Evolutionary conservation across 2,329 filamentous ascomycete genomes (phyloP).

Genomic region (Aureobasidium mangrovei): DNA sequence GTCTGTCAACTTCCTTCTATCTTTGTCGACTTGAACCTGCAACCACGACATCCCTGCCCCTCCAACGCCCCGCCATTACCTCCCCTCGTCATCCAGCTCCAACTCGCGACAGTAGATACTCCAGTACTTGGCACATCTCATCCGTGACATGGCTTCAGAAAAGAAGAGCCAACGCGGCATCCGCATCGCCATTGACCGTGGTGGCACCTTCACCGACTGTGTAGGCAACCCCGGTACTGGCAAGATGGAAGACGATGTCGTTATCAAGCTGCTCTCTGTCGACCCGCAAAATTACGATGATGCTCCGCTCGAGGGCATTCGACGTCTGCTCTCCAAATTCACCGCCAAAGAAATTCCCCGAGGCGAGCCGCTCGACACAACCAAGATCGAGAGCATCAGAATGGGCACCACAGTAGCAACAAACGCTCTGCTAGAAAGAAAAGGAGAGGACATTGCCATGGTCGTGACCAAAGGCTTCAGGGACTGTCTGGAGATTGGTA

Average conservation of each 20-base stretch:
- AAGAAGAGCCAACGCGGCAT: conserved; percentile 47
- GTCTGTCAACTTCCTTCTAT: too few species aligned
- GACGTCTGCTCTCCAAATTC: conserved; percentile 74
- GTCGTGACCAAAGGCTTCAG: conserved; percentile 82
- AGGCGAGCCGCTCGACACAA: conserved; percentile 70
- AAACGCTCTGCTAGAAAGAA: conserved; percentile 81
- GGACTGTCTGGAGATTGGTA: conserved; percentile 81
- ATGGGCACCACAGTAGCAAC: conserved; percentile 96
- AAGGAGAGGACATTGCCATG: conserved; percentile 80
- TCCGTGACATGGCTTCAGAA: conserved; percentile 14
- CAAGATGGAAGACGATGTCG: conserved; percentile 61
- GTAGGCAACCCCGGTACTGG: conserved; percentile 69
- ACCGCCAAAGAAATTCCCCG: conserved; percentile 66
- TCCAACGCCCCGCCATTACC: not conserved
- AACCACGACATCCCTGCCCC: too few species aligned
- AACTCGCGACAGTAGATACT: not conserved
- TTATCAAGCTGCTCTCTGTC: conserved; percentile 83
- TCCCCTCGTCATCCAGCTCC: not conserved
- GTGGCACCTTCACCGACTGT: conserved; percentile 81
- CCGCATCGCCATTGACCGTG: conserved; percentile 68
- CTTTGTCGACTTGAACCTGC: too few species aligned
- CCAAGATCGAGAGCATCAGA: conserved; percentile 77
- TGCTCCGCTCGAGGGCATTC: conserved; percentile 83
- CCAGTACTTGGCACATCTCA: not conserved
- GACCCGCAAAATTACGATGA: conserved; percentile 86